These are phyloP conservation scores for Aspergillus homomorphus DNA, from an alignment of 495 filamentous ascomycete species.

Conservation along the genomic window DNA sequence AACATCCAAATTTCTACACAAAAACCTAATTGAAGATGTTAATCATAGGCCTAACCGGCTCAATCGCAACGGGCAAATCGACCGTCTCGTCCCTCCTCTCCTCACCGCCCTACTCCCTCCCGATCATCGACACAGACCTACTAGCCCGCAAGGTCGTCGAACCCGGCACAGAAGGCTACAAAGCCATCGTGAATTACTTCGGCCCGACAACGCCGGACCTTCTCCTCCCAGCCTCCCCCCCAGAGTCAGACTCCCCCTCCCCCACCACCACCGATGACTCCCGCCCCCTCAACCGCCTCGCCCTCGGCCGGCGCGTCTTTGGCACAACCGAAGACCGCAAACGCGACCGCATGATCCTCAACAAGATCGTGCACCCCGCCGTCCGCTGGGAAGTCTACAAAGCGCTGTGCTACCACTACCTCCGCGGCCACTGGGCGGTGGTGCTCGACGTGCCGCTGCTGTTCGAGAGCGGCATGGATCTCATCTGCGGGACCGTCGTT, in stretches of 20 bases:
- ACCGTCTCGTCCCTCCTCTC: conserved; percentile 85
- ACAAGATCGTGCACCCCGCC: conserved; percentile 88
- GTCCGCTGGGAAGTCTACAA: conserved; percentile 75
- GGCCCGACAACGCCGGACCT: conserved; percentile 77
- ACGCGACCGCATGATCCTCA: conserved; percentile 69
- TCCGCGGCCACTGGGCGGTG: conserved; percentile 75
- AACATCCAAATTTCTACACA: no score
- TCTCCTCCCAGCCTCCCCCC: conserved; percentile 50
- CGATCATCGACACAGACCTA: conserved; percentile 92
- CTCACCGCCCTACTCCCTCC: conserved; percentile 74
- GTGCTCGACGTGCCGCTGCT: conserved; percentile 92
- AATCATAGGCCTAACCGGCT: conserved; percentile 93
- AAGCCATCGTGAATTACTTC: conserved; percentile 75
- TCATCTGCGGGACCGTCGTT: conserved; percentile 74
- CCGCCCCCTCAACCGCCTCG: conserved; percentile 79
- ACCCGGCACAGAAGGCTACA: conserved; percentile 81
- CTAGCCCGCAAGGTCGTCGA: conserved; percentile 88
- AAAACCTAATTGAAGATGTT: conserved; percentile 69
- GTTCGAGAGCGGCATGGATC: conserved; percentile 81
- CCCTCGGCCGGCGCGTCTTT: conserved; percentile 81
- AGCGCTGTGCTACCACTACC: conserved; percentile 59
- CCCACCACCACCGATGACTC: conserved; percentile 35
- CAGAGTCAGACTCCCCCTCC: conserved; percentile 27
- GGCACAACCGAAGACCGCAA: conserved; percentile 62
- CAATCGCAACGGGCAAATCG: conserved; percentile 96